Evolutionary conservation across 2,329 filamentous ascomycete genomes (phyloP), one percentile per base, ranked within the genome.

Genomic region (Rhinocladiella similis): DNA sequence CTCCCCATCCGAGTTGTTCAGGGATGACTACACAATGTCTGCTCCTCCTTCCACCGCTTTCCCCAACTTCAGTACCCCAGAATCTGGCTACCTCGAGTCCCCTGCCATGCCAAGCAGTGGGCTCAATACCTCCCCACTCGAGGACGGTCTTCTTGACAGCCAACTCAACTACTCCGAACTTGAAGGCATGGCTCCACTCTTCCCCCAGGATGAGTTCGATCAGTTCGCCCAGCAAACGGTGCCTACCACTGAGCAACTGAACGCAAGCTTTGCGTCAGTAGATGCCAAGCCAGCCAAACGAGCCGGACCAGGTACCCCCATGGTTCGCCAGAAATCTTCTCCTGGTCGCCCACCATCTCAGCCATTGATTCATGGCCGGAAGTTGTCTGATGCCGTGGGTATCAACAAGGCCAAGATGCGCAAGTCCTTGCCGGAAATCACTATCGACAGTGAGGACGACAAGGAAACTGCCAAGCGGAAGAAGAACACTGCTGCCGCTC

Each of bases 401-500:
- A 84, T 93, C 54, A 81, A 74, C 69, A 65, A 65, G 56, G 33
- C 87, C 68, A 88, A 88, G 72, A 86, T 88, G 62, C 86, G 90
- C 69, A 91, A 91, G 79, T 84, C 86, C 63, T 78, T 94, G 53
- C 87, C 88, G 62, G 85, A 87, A 18, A 94, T 67, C 52, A 55
- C 92, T 69, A 76, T 89, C 57, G 81, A 92, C 33, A 88, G 94
- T 65, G 84, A 86, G 1, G 77, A 71, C 50, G 90, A 96, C 69
- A 82, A 80, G 22, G 73, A 88, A n/a, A 89, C 89, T 20, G 83
- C 93, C 81, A 96, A 96, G 84, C 87, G 91, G 71, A 91, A 91
- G 49, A 87, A 90, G 67, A 96, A 96, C 73, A 94, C 90, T 38
- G 82, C 93, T 71, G 91, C 91, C 19, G 91, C 91, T 67, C 89